phyloP scores from a whole-genome alignment of 2,329 filamentous ascomycete species.

The Hypomyces rosellus region DNA sequence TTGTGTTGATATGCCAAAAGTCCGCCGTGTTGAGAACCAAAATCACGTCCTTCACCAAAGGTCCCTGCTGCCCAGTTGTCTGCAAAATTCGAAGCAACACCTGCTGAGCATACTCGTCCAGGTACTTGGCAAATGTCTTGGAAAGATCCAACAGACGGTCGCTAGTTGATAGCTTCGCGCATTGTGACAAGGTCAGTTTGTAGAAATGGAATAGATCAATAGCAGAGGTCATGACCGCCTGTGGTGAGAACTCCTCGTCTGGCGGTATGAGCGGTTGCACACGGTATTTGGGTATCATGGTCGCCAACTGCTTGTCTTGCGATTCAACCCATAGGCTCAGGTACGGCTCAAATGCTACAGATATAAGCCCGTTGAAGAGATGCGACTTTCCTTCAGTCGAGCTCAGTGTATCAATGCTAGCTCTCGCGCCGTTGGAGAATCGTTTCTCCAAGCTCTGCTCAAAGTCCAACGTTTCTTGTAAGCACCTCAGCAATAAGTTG shows the following conservation, averaged over 20 bases:
- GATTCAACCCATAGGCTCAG: conserved; percentile 95
- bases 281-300: conserved; percentile 82
- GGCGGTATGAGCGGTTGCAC: conserved; percentile 69
- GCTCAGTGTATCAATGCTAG: conserved; percentile 83
- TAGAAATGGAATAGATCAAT: conserved; percentile 98
- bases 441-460: conserved; percentile 84
- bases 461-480: conserved; percentile 95
- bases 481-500: conserved; percentile 76
- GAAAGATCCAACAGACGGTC: conserved; percentile 78
- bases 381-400: conserved; percentile 70
- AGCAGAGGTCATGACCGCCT: conserved; percentile 85
- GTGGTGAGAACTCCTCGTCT: conserved; percentile 88
- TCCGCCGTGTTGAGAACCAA: conserved; percentile 93
- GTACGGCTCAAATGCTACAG: conserved; percentile 95
- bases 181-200: conserved; percentile 85
- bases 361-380: conserved; percentile 84
- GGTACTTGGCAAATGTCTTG: conserved; percentile 80
- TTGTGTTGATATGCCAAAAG: conserved; percentile 92
- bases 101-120: conserved; percentile 93
- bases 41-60: conserved; percentile 67
- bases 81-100: conserved; percentile 71
- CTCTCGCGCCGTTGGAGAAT: conserved; percentile 66
- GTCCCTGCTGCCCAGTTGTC: conserved; percentile 45
- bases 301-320: conserved; percentile 80
- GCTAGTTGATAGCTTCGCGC: conserved; percentile 92